These are phyloP conservation scores for Cadophora sp. DNA, from an alignment of 2,329 filamentous ascomycete genomes.

Conservation along the genomic window DNA sequence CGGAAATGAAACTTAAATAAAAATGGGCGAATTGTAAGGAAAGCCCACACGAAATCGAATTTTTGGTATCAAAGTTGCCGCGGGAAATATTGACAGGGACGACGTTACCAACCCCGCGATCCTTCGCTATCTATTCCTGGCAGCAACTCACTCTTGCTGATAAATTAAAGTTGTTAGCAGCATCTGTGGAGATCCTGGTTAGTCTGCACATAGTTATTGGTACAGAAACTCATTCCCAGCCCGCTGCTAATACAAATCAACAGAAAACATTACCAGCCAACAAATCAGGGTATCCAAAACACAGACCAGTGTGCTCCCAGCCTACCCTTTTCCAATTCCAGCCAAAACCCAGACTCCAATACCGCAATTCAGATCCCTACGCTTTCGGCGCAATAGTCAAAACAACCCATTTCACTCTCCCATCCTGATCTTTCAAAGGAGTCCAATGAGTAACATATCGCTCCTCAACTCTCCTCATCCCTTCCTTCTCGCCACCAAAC, in stretches of 20 bases:
- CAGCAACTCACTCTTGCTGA: too few species aligned
- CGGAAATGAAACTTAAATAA: too few species aligned
- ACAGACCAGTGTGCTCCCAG: neutral
- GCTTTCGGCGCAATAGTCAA: conserved; percentile 44
- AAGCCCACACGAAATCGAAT: too few species aligned
- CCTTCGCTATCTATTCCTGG: too few species aligned
- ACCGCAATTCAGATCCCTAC: neutral
- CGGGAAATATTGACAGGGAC: too few species aligned
- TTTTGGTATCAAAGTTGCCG: too few species aligned
- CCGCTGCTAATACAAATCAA: neutral
- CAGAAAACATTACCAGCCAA: neutral
- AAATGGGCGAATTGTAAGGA: too few species aligned
- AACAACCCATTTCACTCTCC: conserved; percentile 45
- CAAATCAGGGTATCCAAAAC: neutral
- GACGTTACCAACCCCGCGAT: too few species aligned
- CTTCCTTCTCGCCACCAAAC: conserved; percentile 28
- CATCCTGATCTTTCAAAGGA: conserved; percentile 50
- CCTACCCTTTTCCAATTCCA: neutral
- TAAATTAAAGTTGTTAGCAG: too few species aligned
- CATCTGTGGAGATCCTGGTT: too few species aligned
- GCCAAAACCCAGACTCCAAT: neutral
- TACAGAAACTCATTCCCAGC: too few species aligned
- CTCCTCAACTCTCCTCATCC: conserved; percentile 37
- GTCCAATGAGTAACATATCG: conserved; percentile 50
- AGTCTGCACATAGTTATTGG: too few species aligned